A percentile compares a stretch with the other conserved stretches of the same genome.
These are phyloP conservation scores for Exsudoporus frostii DNA, from an alignment of 768 basidiomycete species.

Conservation along the genomic window DNA sequence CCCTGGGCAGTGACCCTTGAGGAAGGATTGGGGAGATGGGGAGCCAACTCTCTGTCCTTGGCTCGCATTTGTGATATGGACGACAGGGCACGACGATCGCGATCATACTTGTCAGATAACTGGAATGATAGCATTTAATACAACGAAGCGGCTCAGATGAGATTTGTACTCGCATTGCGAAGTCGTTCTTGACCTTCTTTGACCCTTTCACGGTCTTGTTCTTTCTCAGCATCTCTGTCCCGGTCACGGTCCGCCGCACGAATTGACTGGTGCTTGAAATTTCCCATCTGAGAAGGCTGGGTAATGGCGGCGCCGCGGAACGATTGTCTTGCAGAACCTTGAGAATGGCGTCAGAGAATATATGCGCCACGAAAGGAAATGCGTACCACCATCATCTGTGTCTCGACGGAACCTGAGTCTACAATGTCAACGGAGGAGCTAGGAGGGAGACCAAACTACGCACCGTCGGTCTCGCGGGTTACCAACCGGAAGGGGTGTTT, in stretches of 20 bases:
- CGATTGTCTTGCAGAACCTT: slow-evolving; percentile 56
- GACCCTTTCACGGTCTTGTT: slow-evolving; percentile 58
- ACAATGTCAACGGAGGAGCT: slow-evolving; percentile 6
- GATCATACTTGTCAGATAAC: slow-evolving; percentile 87
- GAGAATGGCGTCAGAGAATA: slow-evolving; percentile 25
- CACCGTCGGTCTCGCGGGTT: slow-evolving; percentile 69
- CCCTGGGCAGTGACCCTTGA: slow-evolving; percentile 39
- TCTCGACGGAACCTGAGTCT: slow-evolving; percentile 68
- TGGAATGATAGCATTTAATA: slow-evolving; percentile 28
- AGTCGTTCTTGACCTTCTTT: slow-evolving; percentile 78
- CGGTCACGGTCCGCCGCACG: slow-evolving; percentile 62
- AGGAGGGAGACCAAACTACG: slow-evolving; percentile 10
- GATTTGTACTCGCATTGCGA: slow-evolving; percentile 51
- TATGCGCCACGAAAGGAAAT: slow-evolving; percentile 1
- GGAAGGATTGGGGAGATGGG: slow-evolving; percentile 50
- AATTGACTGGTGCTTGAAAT: slow-evolving; percentile 85
- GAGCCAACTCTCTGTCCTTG: slow-evolving; percentile 66
- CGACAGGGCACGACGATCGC: slow-evolving; percentile 58
- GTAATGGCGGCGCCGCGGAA: slow-evolving; percentile 63
- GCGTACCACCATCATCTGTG: slow-evolving; percentile 66
- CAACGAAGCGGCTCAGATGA: not conserved
- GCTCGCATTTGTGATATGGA: slow-evolving; percentile 48
- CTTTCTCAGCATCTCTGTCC: slow-evolving; percentile 44
- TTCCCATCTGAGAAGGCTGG: slow-evolving; percentile 90
- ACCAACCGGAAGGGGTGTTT: slow-evolving; percentile 46